phyloP scores from a whole-genome alignment of 2,329 filamentous ascomycete genomes.

The Dactylellina leptospora region DNA sequence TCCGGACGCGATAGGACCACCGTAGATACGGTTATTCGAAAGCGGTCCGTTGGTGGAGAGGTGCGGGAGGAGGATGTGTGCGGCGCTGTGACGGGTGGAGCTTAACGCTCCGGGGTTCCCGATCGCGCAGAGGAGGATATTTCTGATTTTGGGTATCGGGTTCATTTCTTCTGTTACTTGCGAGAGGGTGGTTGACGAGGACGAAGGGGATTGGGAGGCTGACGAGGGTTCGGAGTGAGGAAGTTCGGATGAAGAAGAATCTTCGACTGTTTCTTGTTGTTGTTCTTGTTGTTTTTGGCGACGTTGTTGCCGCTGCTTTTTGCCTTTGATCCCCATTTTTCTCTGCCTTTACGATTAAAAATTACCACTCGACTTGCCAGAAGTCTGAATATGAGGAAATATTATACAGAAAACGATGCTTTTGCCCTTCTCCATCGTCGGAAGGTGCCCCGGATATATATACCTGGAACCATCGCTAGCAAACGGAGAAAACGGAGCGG shows the following conservation, averaged over 20 bases:
- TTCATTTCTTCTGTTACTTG: not conserved
- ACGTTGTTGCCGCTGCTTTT: conserved; percentile 28
- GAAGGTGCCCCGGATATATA: not conserved
- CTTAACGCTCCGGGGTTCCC: conserved; percentile 78
- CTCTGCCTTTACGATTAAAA: conserved; percentile 5
- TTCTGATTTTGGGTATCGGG: conserved; percentile 55
- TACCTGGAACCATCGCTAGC: too few species aligned
- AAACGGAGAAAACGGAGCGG: too few species aligned
- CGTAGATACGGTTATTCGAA: conserved; percentile 62
- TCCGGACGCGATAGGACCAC: conserved; percentile 65
- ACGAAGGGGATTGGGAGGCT: conserved; percentile 5
- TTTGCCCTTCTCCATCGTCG: not conserved
- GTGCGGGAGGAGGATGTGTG: conserved; percentile 77
- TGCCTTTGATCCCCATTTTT: conserved; percentile 51
- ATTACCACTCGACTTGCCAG: conserved; percentile 16
- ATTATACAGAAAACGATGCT: not conserved
- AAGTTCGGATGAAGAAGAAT: conserved; percentile 25
- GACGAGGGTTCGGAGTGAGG: conserved; percentile 5
- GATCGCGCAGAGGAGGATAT: conserved; percentile 82
- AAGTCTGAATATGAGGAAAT: not conserved
- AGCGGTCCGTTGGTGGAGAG: conserved; percentile 67
- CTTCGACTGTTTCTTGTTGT: conserved; percentile 30
- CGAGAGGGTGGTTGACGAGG: conserved; percentile 1
- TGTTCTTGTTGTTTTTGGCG: conserved; percentile 40
- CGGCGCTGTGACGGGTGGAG: conserved; percentile 84